Base-by-base conservation (phyloP, 192 early-diverging fungal species). In the Coemansia erecta region DNA sequence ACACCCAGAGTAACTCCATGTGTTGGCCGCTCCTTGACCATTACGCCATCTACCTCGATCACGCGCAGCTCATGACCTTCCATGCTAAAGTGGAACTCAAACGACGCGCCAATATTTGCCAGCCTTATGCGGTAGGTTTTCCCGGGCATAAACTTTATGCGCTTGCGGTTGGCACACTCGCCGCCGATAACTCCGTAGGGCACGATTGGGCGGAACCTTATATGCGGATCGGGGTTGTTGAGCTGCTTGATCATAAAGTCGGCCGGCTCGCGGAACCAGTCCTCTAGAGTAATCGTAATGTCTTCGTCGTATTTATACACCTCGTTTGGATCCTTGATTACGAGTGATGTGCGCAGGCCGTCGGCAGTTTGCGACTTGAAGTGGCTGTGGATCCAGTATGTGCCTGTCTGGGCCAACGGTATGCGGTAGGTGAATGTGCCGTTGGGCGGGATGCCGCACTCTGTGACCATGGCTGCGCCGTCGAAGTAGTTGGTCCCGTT, bases 311-410 rank as follows among this genome's bases (percentile, higher is more conserved):
- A 88, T 52, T 61, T 21, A 67, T 87, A 83, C 13, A 35, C 22
- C 15, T 75, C 66, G 8, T 70, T 23, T n/a, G 84, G 81, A 51
- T 82, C 58, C 31, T 61, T 61, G 58, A 94, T 73, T 42, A 91
- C 77, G 9, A 94, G 61, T 22, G 89, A 77, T 1, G 81, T 79
- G 60, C 87, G 85, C 50, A 92, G 73, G 31, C 90, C 90, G 56
- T 94, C 90, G 21, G 88, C 84, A 53, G 90, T 91, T 64, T 93
- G 89, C 21, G 68, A 79, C 49, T 64, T 75, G 53, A 44, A 81
- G 68, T 92, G 90, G 43, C 82, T 77, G 67, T 93, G 89, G 54
- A 88, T 85, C 91, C 90, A 95, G 80, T 86, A 93, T 19, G 89
- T 92, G 37, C 92, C 91, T 31, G 81, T 66, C 58, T 94, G 90